Conservation (phyloP, 176 grass and related monocot species). For the Cenchrus americanus region DNA sequence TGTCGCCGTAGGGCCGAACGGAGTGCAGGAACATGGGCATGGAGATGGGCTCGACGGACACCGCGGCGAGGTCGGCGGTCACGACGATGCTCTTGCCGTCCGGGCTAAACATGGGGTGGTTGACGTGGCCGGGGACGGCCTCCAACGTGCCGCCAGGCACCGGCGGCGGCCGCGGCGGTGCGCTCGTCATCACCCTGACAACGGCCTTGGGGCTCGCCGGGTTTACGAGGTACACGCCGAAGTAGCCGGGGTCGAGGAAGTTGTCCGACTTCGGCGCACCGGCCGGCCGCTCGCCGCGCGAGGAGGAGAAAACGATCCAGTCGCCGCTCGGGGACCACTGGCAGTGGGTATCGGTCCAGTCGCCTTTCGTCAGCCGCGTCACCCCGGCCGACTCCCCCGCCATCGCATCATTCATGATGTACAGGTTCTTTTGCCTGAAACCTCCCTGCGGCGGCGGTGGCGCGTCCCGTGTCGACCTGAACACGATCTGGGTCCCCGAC, state of each 20-base stretch:
- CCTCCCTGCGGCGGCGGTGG: background rate
- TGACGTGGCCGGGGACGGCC: conserved; percentile 39
- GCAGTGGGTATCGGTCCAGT: conserved; percentile 50
- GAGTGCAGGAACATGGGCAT: conserved; percentile 52
- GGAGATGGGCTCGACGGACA: conserved; percentile 46
- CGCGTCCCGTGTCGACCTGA: conserved; percentile 46
- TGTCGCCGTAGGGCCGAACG: conserved; percentile 43
- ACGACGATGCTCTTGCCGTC: conserved; percentile 41
- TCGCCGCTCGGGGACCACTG: conserved; percentile 40
- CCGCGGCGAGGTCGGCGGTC: conserved; percentile 42
- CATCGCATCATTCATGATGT: conserved; percentile 45
- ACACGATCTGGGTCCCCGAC: conserved; percentile 28
- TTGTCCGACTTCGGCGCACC: conserved; percentile 6
- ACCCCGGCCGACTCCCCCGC: background rate
- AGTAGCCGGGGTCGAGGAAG: conserved; percentile 41
- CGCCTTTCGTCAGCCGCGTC: conserved; percentile 26
- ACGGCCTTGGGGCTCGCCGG: conserved; percentile 9
- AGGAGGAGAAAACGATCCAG: conserved; percentile 59
- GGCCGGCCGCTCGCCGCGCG: background rate
- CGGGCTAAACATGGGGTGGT: conserved; percentile 54
- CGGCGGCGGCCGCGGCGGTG: background rate
- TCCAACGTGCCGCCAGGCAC: background rate
- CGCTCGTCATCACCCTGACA: too few species aligned
- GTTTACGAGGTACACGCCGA: conserved; percentile 31
- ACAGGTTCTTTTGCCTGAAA: conserved; percentile 42